These are phyloP conservation scores for Picea sitchensis DNA, from an alignment of 75 land plant species.

Conservation along the genomic window DNA sequence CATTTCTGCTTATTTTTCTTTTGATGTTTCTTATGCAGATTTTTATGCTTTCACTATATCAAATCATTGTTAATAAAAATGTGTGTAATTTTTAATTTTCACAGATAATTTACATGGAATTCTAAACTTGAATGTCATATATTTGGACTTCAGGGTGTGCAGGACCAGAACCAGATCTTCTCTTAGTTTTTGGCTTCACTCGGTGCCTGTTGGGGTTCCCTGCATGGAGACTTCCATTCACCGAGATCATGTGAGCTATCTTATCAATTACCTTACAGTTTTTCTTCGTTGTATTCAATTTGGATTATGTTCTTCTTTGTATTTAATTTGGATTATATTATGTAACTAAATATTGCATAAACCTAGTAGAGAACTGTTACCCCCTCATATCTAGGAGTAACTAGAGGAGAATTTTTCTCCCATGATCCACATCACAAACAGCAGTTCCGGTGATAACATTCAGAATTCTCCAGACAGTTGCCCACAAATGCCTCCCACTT, in stretches of 20 bases:
- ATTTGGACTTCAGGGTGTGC: slow-evolving; percentile 28
- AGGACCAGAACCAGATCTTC: slow-evolving; percentile 65
- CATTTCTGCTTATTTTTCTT: background rate
- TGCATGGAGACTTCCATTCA: slow-evolving; percentile 61
- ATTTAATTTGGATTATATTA: too few relatives aligned
- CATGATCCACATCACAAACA: too few relatives aligned
- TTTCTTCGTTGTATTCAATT: too few relatives aligned
- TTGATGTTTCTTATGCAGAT: background rate
- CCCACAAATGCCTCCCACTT: too few relatives aligned
- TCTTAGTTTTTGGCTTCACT: slow-evolving; percentile 59
- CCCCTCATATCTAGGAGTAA: too few relatives aligned
- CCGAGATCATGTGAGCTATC: slow-evolving; percentile 61
- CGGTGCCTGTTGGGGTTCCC: slow-evolving; percentile 75
- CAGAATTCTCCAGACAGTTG: too few relatives aligned
- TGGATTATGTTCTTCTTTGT: too few relatives aligned
- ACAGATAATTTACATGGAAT: background rate
- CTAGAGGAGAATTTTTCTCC: too few relatives aligned
- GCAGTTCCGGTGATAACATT: too few relatives aligned
- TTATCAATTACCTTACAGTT: too few relatives aligned
- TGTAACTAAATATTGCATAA: too few relatives aligned
- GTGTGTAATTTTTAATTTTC: background rate
- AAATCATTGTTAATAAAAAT: background rate
- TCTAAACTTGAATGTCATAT: background rate
- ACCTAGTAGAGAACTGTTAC: too few relatives aligned
- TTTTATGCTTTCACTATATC: background rate